These are phyloP conservation scores for Phialophora macrospora DNA, from an alignment of 2,329 filamentous ascomycete genomes.

Conservation along the genomic window DNA sequence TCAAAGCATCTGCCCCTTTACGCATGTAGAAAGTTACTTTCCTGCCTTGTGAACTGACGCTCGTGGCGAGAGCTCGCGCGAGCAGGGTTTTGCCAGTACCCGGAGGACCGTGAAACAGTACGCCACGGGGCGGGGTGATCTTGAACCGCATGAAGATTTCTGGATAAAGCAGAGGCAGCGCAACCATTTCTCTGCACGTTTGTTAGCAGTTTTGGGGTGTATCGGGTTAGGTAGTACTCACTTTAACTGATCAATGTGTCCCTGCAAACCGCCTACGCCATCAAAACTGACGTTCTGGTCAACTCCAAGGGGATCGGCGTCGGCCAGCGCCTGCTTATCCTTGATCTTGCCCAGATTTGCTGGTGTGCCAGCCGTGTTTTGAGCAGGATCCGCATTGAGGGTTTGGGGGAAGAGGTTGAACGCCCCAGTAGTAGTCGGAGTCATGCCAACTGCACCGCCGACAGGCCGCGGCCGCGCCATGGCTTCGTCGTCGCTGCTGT, in stretches of 20 bases:
- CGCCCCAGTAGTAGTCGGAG: constrained; percentile 60
- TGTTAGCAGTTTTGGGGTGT: background rate
- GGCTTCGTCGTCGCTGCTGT: constrained; percentile 94
- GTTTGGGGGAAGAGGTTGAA: constrained; percentile 62
- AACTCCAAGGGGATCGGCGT: constrained; percentile 92
- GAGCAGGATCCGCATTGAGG: constrained; percentile 62
- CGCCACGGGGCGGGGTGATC: constrained; percentile 90
- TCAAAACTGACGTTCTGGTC: constrained; percentile 92
- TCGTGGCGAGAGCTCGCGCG: constrained; percentile 88
- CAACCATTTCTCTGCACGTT: constrained; percentile 78
- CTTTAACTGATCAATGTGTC: constrained; percentile 95
- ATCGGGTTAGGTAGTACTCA: background rate
- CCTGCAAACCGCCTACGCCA: constrained; percentile 87
- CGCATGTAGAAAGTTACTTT: constrained; percentile 99
- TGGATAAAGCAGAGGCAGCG: constrained; percentile 88
- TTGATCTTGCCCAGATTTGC: constrained; percentile 92
- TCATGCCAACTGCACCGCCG: constrained; percentile 69
- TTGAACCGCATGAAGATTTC: constrained; percentile 91
- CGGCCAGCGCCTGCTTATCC: constrained; percentile 86
- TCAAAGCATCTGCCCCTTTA: constrained; percentile 94
- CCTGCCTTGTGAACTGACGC: constrained; percentile 81
- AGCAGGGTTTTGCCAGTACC: constrained; percentile 98
- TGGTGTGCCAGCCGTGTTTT: constrained; percentile 64
- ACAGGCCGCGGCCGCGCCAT: constrained; percentile 62
- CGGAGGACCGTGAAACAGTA: constrained; percentile 94